Conservation (phyloP, 345 rosid genomes). For the Diplotaxis tenuifolia region DNA sequence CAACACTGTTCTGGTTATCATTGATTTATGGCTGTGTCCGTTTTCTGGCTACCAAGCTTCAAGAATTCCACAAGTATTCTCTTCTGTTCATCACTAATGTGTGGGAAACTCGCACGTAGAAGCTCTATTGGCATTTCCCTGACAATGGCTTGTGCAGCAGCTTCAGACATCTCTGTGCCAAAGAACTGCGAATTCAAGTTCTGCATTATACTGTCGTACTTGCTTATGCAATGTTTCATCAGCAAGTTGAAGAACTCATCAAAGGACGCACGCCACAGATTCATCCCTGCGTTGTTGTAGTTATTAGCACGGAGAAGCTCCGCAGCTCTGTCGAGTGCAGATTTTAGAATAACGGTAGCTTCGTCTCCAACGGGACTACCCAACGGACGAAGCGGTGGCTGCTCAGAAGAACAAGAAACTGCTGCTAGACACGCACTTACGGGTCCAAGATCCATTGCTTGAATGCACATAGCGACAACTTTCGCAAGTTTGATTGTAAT, state of each 20-base stretch:
- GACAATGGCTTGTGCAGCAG: conserved; percentile 68
- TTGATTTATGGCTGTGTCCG: conserved; percentile 5
- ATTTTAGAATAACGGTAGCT: conserved; percentile 56
- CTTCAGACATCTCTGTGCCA: conserved; percentile 43
- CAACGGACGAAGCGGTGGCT: conserved; percentile 83
- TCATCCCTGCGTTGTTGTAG: conserved; percentile 49
- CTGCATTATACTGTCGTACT: conserved; percentile 77
- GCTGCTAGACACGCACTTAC: conserved; percentile 82
- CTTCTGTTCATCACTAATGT: conserved; percentile 59
- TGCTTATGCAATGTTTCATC: conserved; percentile 70
- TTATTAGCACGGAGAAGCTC: conserved; percentile 57
- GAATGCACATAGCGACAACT: conserved; percentile 53
- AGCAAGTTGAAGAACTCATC: conserved; percentile 84
- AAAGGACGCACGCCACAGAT: conserved; percentile 86
- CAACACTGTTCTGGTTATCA: not conserved
- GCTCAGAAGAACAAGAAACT: conserved; percentile 81
- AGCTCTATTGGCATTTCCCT: conserved; percentile 85
- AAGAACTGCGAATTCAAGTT: conserved; percentile 42
- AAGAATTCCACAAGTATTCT: conserved; percentile 71
- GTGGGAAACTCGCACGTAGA: conserved; percentile 72
- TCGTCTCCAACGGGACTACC: conserved; percentile 76
- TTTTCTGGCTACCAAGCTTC: conserved; percentile 51
- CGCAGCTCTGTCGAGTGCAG: conserved; percentile 71
- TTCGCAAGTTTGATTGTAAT: conserved; percentile 59
- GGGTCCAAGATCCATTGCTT: conserved; percentile 73